Evolutionary conservation across 768 basidiomycete genomes (phyloP).

Genomic region (Tulasnella sp.): DNA sequence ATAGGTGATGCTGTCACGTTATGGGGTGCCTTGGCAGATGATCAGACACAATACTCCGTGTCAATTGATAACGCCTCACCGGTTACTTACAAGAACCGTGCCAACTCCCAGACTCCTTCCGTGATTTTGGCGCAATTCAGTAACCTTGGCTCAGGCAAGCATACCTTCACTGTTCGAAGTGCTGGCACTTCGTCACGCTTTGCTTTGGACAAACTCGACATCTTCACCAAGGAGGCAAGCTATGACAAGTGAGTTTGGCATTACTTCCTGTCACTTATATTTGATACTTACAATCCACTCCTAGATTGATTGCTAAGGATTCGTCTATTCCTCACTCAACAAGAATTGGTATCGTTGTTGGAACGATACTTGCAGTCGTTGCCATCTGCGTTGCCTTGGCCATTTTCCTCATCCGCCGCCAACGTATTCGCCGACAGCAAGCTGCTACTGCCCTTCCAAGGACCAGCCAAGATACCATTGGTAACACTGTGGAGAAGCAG

Average conservation of each 20-base stretch:
- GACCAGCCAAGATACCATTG: background rate
- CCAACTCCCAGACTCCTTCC: background rate
- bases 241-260: no score
- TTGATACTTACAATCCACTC: no score
- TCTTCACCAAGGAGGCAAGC: no score
- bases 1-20: conserved; percentile 7
- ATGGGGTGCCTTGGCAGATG: background rate
- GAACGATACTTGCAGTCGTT: background rate
- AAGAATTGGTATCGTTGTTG: background rate
- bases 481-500: background rate
- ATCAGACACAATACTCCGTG: background rate
- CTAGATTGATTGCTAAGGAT: background rate
- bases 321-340: background rate
- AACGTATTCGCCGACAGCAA: background rate
- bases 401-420: background rate
- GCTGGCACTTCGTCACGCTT: no score
- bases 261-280: no score
- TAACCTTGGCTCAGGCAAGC: conserved; percentile 4
- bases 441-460: background rate
- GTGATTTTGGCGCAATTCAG: conserved; percentile 3
- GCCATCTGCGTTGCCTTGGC: background rate
- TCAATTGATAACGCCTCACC: conserved; percentile 1
- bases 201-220: no score
- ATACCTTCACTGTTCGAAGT: conserved; percentile 1
- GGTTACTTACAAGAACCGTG: background rate